Percentiles rank a stretch among this genome's conserved stretches.
Conservation (phyloP, 2,329 filamentous ascomycete species). For the Trichoderma aggressivum region DNA sequence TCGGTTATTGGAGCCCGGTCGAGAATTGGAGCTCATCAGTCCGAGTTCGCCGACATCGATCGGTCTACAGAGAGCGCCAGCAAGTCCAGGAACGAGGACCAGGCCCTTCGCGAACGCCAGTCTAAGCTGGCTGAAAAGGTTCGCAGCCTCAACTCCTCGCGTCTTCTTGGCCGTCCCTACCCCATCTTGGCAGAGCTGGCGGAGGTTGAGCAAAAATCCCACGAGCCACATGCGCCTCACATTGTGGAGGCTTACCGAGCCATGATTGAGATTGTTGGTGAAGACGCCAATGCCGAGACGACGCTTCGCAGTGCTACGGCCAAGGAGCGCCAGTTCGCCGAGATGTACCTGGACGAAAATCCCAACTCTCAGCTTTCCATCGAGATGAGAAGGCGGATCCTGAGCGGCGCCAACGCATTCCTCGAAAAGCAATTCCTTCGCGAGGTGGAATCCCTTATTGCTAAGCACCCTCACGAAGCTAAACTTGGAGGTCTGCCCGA, state of each 20-base stretch:
- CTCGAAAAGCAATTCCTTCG: constrained; percentile 78
- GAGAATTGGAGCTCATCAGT: constrained; percentile 60
- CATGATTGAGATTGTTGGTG: constrained; percentile 73
- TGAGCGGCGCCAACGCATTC: constrained; percentile 74
- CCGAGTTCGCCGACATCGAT: constrained; percentile 67
- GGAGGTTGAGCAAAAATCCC: constrained; percentile 66
- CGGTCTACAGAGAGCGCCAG: constrained; percentile 51
- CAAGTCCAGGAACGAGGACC: constrained; percentile 58
- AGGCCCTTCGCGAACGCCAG: constrained; percentile 80
- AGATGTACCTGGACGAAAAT: constrained; percentile 73
- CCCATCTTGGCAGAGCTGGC: constrained; percentile 74
- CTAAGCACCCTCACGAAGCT: constrained; percentile 82
- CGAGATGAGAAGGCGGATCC: constrained; percentile 71
- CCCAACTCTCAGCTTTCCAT: constrained; percentile 61
- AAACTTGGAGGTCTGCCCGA: constrained; percentile 86
- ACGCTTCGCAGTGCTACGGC: constrained; percentile 61
- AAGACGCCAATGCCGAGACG: constrained; percentile 60
- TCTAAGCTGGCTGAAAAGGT: constrained; percentile 75
- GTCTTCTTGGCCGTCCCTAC: constrained; percentile 64
- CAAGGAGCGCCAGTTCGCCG: constrained; percentile 71
- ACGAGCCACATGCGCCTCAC: constrained; percentile 68
- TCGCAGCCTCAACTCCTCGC: constrained; percentile 70
- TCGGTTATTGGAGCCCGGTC: constrained; percentile 84
- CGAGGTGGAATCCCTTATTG: constrained; percentile 73
- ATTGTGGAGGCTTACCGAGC: constrained; percentile 80